Conservation (phyloP, 108 stramenopile genomes). For the Chaetoceros muelleri region DNA sequence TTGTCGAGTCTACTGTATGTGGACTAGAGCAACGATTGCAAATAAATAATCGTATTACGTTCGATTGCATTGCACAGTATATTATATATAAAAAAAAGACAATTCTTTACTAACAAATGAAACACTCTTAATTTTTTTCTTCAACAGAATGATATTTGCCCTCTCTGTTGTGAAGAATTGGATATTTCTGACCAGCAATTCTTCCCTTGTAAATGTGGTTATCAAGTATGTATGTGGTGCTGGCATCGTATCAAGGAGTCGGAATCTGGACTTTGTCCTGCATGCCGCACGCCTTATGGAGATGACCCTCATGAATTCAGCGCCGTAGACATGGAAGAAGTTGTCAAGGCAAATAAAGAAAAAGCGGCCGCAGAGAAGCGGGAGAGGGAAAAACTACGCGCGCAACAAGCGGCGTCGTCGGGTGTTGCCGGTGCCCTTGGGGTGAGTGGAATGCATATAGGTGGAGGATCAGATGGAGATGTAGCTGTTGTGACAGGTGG, state of each 20-base stretch:
- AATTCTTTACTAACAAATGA: too few relatives aligned
- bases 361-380: constrained; percentile 74
- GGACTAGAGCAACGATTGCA: not conserved
- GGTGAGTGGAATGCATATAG: constrained; percentile 7
- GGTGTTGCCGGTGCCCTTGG: constrained; percentile 8
- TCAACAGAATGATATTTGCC: constrained; percentile 54
- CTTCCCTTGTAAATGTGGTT: constrained; percentile 97
- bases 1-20: too few relatives aligned
- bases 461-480: constrained; percentile 27
- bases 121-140: not conserved
- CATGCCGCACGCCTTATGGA: constrained; percentile 93
- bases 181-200: constrained; percentile 95
- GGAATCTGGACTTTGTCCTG: constrained; percentile 92
- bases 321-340: constrained; percentile 90
- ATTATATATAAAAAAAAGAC: not conserved
- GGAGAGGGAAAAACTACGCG: constrained; percentile 52
- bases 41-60: not conserved
- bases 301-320: constrained; percentile 95
- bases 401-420: constrained; percentile 21
- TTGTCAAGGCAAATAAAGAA: constrained; percentile 80
- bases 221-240: constrained; percentile 99
- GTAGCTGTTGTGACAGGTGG: not conserved
- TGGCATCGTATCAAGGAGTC: constrained; percentile 97
- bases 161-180: constrained; percentile 95
- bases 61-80: not conserved